Percentiles rank a stretch among this genome's conserved stretches.
phyloP scores from a whole-genome alignment of 306 rosid species.

The Vigna nakashimae region DNA sequence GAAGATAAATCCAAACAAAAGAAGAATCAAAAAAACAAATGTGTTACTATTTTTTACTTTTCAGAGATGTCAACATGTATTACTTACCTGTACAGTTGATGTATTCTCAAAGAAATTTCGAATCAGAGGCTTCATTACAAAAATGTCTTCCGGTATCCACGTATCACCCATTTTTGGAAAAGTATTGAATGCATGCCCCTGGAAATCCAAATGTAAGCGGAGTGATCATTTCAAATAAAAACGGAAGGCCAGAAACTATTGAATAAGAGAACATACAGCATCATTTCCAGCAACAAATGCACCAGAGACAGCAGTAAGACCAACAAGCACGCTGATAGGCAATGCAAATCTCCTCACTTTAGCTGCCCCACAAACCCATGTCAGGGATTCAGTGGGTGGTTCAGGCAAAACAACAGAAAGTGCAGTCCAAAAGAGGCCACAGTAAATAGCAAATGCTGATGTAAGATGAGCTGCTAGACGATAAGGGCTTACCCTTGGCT shows the following conservation, averaged over 20 bases:
- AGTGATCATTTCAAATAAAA: constrained; percentile 31
- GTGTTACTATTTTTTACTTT: constrained; percentile 3
- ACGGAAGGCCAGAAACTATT: constrained; percentile 24
- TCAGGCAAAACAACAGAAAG: constrained; percentile 94
- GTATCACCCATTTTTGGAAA: constrained; percentile 91
- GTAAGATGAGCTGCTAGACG: constrained; percentile 98
- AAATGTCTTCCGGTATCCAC: constrained; percentile 79
- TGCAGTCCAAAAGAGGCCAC: constrained; percentile 91
- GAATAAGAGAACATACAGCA: constrained; percentile 63
- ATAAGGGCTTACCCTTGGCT: constrained; percentile 96
- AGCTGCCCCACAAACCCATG: constrained; percentile 88
- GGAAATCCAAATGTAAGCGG: constrained; percentile 41
- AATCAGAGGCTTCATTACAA: constrained; percentile 78
- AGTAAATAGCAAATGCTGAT: constrained; percentile 89
- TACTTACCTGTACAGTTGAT: constrained; percentile 74
- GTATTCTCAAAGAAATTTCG: constrained; percentile 94
- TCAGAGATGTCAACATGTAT: constrained; percentile 10
- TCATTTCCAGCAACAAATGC: constrained; percentile 98
- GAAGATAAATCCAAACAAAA: background rate
- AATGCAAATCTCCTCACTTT: constrained; percentile 81
- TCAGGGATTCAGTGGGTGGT: constrained; percentile 80
- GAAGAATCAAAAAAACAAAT: constrained; percentile 13
- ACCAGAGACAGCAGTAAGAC: constrained; percentile 87
- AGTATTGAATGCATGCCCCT: constrained; percentile 91
- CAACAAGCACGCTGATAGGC: constrained; percentile 81